A percentile compares a stretch with the other conserved stretches of the same genome.
phyloP scores from a whole-genome alignment of 345 rosid species.

The Pistacia integerrima region DNA sequence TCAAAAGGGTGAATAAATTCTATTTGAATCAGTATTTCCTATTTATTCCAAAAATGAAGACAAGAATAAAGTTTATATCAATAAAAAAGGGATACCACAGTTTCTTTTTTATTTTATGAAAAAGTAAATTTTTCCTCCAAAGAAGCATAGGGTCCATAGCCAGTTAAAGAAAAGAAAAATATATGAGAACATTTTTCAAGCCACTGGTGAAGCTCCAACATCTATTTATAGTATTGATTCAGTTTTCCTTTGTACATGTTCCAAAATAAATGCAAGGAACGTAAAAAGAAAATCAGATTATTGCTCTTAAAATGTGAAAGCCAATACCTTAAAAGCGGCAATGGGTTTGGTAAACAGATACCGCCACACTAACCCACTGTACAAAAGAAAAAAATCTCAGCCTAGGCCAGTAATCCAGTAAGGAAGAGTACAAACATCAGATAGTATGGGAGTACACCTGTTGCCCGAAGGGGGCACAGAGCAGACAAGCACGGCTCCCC shows the following conservation, averaged over 20 bases:
- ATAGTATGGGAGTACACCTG: constrained; percentile 52
- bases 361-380: constrained; percentile 84
- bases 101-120: background rate
- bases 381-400: constrained; percentile 20
- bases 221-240: background rate
- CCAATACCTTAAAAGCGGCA: constrained; percentile 78
- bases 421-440: constrained; percentile 5
- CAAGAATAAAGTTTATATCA: background rate
- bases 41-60: background rate
- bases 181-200: background rate
- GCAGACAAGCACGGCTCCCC: constrained; percentile 73
- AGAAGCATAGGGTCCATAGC: background rate
- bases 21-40: background rate
- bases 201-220: background rate
- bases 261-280: background rate
- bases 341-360: constrained; percentile 86
- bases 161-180: background rate
- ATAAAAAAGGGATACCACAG: background rate
- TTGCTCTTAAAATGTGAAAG: background rate
- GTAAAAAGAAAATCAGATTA: background rate
- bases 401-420: constrained; percentile 10
- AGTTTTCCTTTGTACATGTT: background rate
- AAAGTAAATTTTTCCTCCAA: background rate
- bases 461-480: constrained; percentile 96
- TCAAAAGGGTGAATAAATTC: constrained; percentile 18